These are phyloP conservation scores for Psilocybe sp. DNA, from an alignment of 768 basidiomycete species.

Conservation along the genomic window DNA sequence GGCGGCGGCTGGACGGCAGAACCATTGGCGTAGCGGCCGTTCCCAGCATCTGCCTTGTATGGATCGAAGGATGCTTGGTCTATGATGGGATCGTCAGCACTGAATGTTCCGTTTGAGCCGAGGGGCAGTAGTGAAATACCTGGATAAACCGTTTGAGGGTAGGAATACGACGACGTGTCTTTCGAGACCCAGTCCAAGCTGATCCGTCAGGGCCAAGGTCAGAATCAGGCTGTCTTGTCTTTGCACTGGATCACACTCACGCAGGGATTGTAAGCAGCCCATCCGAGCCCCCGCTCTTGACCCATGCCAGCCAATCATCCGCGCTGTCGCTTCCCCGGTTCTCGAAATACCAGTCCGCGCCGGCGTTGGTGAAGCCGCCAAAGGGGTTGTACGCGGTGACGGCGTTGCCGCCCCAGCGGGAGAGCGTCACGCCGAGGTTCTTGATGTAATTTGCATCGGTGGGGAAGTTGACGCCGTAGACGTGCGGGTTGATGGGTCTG, in stretches of 20 bases:
- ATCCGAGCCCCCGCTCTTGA: constrained; percentile 40
- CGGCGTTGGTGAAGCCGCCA: constrained; percentile 52
- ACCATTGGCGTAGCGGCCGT: constrained; percentile 47
- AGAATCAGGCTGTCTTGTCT: background rate
- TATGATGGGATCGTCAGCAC: too few species aligned
- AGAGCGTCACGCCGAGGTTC: constrained; percentile 45
- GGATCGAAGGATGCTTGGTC: constrained; percentile 45
- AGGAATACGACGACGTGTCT: constrained; percentile 51
- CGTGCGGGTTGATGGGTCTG: constrained; percentile 39
- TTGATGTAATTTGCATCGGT: constrained; percentile 42
- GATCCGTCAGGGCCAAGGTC: background rate
- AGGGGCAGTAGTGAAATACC: too few species aligned
- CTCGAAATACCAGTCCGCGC: constrained; percentile 56
- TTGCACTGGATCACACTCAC: constrained; percentile 28
- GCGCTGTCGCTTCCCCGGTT: constrained; percentile 43
- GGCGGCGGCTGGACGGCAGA: constrained; percentile 38
- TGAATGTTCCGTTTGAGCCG: too few species aligned
- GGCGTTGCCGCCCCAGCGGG: constrained; percentile 55
- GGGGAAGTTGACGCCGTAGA: constrained; percentile 59
- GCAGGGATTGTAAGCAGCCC: constrained; percentile 47
- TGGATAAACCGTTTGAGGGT: constrained; percentile 40
- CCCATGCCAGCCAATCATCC: constrained; percentile 50
- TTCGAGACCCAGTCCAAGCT: constrained; percentile 60
- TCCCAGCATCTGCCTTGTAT: constrained; percentile 45
- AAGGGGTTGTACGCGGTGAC: constrained; percentile 54